A percentile compares a stretch with the other conserved stretches of the same genome.
These are phyloP conservation scores for Psidium guajava DNA, from an alignment of 345 rosid genomes.

Conservation along the genomic window DNA sequence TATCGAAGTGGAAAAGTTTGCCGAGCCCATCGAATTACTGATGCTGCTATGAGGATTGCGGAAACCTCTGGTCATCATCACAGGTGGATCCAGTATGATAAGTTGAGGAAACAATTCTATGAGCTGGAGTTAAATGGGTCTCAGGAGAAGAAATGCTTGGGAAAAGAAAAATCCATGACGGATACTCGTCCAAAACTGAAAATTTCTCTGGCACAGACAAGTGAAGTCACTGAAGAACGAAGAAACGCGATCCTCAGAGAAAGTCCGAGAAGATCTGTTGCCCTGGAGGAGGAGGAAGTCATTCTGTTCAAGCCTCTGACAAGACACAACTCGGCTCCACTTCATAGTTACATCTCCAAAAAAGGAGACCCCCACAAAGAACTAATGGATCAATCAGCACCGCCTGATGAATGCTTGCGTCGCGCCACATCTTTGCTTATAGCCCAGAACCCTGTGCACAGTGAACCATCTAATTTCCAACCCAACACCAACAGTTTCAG, in stretches of 20 bases:
- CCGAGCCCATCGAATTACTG: conserved; percentile 43
- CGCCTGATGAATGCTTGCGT: conserved; percentile 63
- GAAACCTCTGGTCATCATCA: conserved; percentile 25
- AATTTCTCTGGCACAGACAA: neutral
- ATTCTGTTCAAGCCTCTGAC: conserved; percentile 91
- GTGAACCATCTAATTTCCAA: conserved; percentile 26
- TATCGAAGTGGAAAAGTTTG: conserved; percentile 28
- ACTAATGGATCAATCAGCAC: conserved; percentile 18
- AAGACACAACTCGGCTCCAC: conserved; percentile 80
- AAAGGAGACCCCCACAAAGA: conserved; percentile 18
- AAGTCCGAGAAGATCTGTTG: conserved; percentile 17
- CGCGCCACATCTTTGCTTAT: conserved; percentile 58
- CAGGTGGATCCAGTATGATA: conserved; percentile 50
- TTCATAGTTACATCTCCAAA: conserved; percentile 14
- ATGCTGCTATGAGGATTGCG: conserved; percentile 52
- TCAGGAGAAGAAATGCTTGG: conserved; percentile 6
- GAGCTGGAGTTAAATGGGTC: conserved; percentile 1
- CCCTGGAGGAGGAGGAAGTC: conserved; percentile 84
- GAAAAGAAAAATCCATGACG: neutral
- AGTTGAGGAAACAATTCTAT: conserved; percentile 21
- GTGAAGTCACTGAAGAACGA: conserved; percentile 12
- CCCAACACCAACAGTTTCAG: conserved; percentile 31
- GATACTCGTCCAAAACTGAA: neutral
- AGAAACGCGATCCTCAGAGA: conserved; percentile 5
- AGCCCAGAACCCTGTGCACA: conserved; percentile 34